Conservation (phyloP, 2,329 filamentous ascomycete species). For the Phoma sp. region DNA sequence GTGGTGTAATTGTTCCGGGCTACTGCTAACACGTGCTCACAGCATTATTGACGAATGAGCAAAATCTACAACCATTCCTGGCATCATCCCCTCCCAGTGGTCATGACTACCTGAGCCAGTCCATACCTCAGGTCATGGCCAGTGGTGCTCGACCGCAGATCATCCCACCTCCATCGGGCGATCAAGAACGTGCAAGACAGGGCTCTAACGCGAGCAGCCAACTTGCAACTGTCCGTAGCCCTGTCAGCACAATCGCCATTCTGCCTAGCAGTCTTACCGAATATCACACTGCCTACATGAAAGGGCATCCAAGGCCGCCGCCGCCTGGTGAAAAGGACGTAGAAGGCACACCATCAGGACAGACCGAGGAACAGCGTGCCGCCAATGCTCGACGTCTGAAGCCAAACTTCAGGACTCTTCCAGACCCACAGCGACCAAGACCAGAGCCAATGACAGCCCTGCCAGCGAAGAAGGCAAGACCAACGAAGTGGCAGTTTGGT, state of each 20-base stretch:
- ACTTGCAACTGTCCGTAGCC: slow-evolving; percentile 46
- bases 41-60: slow-evolving; percentile 62
- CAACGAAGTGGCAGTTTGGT: slow-evolving; percentile 96
- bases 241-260: slow-evolving; percentile 82
- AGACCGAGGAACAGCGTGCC: slow-evolving; percentile 69
- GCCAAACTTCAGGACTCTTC: slow-evolving; percentile 76
- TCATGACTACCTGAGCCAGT: slow-evolving; percentile 42
- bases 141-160: slow-evolving; percentile 41
- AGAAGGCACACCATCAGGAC: slow-evolving; percentile 50
- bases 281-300: slow-evolving; percentile 90
- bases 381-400: slow-evolving; percentile 82
- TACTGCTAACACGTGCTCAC: slow-evolving; percentile 22
- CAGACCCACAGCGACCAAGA: slow-evolving; percentile 61
- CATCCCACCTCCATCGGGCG: slow-evolving; percentile 29
- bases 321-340: slow-evolving; percentile 26
- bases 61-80: slow-evolving; percentile 60
- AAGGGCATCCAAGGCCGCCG: slow-evolving; percentile 59
- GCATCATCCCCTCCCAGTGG: slow-evolving; percentile 62
- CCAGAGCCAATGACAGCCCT: slow-evolving; percentile 62
- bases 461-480: slow-evolving; percentile 73
- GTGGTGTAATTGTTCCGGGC: no score
- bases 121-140: slow-evolving; percentile 43
- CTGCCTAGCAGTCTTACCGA: slow-evolving; percentile 88
- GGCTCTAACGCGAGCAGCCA: slow-evolving; percentile 52
- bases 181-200: slow-evolving; percentile 52